Conservation (phyloP, 1,139 yeast genomes). For the Yamadazyma friedrichii region DNA sequence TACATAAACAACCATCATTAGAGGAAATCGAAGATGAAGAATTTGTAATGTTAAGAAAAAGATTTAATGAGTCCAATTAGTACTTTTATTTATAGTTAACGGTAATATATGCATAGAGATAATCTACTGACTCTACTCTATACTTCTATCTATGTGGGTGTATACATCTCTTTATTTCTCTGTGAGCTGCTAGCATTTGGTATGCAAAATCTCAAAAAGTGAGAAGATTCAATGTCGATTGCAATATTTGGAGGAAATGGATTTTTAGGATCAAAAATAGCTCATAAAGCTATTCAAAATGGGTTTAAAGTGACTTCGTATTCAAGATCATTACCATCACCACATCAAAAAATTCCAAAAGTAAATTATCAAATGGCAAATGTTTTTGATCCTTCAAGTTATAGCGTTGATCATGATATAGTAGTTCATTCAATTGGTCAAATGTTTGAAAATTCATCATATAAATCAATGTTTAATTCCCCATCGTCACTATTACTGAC, state of each 20-base stretch:
- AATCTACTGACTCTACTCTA: not conserved
- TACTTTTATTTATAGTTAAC: not conserved
- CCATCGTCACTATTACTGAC: conserved; percentile 12
- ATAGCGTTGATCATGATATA: conserved; percentile 50
- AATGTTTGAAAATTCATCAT: conserved; percentile 62
- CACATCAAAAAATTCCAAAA: conserved; percentile 39
- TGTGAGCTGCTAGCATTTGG: not conserved
- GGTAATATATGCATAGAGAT: conserved; percentile 2
- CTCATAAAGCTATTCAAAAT: conserved; percentile 60
- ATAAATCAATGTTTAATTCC: conserved; percentile 56
- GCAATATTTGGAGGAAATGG: conserved; percentile 89
- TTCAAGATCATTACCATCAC: conserved; percentile 62
- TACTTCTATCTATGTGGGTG: not conserved
- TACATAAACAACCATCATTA: conserved; percentile 28
- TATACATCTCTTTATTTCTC: not conserved
- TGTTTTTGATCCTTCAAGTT: conserved; percentile 62
- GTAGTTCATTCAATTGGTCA: conserved; percentile 87
- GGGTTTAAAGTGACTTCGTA: conserved; percentile 68
- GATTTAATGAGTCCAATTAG: conserved; percentile 26
- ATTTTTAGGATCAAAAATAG: conserved; percentile 69
- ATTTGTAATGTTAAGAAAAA: conserved; percentile 40
- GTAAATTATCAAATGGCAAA: conserved; percentile 73
- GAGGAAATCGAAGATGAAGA: conserved; percentile 49
- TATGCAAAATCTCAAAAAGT: not conserved
- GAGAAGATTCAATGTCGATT: conserved; percentile 22